A percentile compares a stretch with the other conserved stretches of the same genome.
Conservation (phyloP, 2,329 filamentous ascomycete species). For the Exophiala spinifera region DNA sequence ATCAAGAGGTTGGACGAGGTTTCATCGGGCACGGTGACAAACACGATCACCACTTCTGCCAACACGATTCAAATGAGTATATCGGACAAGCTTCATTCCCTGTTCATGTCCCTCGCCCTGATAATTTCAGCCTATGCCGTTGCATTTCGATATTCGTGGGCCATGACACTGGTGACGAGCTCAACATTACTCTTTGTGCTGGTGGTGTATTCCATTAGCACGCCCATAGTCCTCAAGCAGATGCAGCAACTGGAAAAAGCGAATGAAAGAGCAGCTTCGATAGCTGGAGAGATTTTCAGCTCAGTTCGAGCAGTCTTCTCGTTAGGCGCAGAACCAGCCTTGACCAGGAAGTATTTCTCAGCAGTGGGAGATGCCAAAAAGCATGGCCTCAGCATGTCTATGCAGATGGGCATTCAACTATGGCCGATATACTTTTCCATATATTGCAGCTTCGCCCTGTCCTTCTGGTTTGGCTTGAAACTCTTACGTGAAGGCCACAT, state of each 20-base stretch:
- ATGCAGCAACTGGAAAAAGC: constrained; percentile 32
- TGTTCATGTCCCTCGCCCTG: constrained; percentile 43
- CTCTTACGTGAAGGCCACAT: constrained; percentile 37
- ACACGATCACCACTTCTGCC: constrained; percentile 51
- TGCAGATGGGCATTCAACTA: constrained; percentile 34
- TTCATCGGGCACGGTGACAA: constrained; percentile 50
- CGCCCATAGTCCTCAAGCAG: constrained; percentile 33
- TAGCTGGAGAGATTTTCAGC: constrained; percentile 43
- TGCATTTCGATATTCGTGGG: constrained; percentile 52
- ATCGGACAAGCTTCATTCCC: constrained; percentile 50
- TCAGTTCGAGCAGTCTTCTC: constrained; percentile 46
- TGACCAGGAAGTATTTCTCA: constrained; percentile 37
- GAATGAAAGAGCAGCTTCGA: constrained; percentile 42
- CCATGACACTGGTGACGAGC: constrained; percentile 51
- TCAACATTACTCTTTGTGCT: constrained; percentile 45
- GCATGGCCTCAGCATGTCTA: constrained; percentile 32
- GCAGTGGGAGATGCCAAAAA: constrained; percentile 39
- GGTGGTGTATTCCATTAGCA: constrained; percentile 30
- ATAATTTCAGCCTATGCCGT: constrained; percentile 49
- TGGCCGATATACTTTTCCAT: constrained; percentile 37
- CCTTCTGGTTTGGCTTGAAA: constrained; percentile 40
- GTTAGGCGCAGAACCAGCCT: constrained; percentile 40
- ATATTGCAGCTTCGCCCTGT: constrained; percentile 37
- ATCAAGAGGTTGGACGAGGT: constrained; percentile 50
- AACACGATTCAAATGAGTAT: constrained; percentile 55